Evolutionary conservation across 305 asterid species (phyloP), one percentile per base, ranked within the genome.

Genomic region (Fraxinus sp.): DNA sequence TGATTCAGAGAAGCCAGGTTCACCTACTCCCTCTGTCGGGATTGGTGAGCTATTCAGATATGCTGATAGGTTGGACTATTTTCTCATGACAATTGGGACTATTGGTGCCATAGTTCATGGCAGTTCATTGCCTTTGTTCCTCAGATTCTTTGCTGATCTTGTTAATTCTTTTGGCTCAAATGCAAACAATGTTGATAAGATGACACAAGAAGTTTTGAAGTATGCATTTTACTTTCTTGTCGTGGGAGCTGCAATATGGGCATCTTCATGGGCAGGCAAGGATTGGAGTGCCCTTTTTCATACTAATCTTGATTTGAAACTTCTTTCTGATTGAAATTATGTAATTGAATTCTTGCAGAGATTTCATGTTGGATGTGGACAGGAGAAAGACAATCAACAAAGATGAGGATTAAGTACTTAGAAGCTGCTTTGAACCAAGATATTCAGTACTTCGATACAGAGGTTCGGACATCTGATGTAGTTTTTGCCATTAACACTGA

Each of bases 311-410:
- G 39, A 16, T 46, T 83, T 52, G 46, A 3, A n/a, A 77, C 79
- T 74, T 66, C 10, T 83, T 76, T 32, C 79, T 37, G 79, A 52
- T 83, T 75, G 79, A 33, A 16, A 9, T 72, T 52, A 11, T 81
- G 70, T 30, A 33, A 16, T 66, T 80, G 64, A 73, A 74, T 82
- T 33, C 62, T 49, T 90, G 91, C 91, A 97, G 99, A 97, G 79
- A 97, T 97, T 86, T 97, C 99, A 4, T 97, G 98, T 88, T 97
- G 99, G 99, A 97, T 97, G 99, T 97, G 99, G 99, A 97, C 95
- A 3, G 99, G 99, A 35, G 99, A 97, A 89, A 93, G 98, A 59
- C 99, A 97, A 78, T 89, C 99, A 13, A 92, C 99, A 39, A 93
- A 89, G 81, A 97, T 97, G 99, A 92, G 99, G 91, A 95, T 95